phyloP scores from a whole-genome alignment of 75 land plant genomes.

The Cryptomeria japonica region DNA sequence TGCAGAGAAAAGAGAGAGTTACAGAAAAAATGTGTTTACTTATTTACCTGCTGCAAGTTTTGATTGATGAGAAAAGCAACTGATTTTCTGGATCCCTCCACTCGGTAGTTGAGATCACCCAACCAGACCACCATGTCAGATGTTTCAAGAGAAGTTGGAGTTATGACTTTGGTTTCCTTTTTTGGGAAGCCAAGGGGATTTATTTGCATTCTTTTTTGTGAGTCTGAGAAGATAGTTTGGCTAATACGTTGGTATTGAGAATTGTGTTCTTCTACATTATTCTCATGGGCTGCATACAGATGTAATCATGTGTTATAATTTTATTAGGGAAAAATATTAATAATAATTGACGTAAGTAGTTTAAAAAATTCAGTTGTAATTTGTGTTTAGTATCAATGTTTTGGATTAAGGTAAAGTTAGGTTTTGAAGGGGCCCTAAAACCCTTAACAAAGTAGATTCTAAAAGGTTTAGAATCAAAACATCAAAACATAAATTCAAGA shows the following conservation, averaged over 20 bases:
- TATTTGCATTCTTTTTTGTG: not conserved
- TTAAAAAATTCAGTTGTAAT: no score
- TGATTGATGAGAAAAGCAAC: conserved; percentile 53
- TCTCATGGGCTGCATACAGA: conserved; percentile 64
- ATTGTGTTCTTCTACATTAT: conserved; percentile 73
- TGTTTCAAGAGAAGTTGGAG: conserved; percentile 20
- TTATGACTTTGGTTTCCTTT: not conserved
- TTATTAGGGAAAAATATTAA: no score
- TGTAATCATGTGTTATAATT: no score
- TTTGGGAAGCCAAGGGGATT: no score
- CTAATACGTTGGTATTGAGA: conserved; percentile 39
- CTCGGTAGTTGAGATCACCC: conserved; percentile 86
- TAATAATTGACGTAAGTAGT: no score
- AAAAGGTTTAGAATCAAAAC: no score
- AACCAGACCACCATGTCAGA: conserved; percentile 72
- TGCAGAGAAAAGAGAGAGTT: not conserved
- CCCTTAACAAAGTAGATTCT: no score
- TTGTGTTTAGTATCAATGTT: no score
- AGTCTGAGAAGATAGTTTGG: not conserved
- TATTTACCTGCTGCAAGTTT: conserved; percentile 50
- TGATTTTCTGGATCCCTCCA: conserved; percentile 55
- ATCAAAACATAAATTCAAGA: no score
- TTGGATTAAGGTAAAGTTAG: no score
- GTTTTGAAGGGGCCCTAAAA: no score
- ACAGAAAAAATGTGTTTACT: not conserved